Evolutionary conservation across 768 basidiomycete species (phyloP).

Genomic region (Dentipellis sp.): DNA sequence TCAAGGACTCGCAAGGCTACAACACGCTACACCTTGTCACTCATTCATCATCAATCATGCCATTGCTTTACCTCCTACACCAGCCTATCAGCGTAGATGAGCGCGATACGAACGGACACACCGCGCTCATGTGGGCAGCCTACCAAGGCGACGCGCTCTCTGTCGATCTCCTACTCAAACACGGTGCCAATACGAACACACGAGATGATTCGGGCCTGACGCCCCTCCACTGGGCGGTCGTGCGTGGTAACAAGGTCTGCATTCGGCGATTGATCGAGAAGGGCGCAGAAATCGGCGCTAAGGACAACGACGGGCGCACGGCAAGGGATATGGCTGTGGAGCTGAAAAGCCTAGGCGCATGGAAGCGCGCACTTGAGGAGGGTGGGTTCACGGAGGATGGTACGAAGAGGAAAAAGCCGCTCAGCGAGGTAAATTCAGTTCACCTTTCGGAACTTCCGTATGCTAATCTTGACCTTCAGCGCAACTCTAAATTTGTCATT

Average conservation of each 20-base stretch:
- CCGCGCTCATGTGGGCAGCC: conserved; percentile 96
- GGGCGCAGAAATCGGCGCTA: conserved; percentile 72
- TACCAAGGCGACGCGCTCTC: conserved; percentile 97
- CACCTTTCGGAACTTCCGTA: neutral
- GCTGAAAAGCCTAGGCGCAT: conserved; percentile 84
- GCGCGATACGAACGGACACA: conserved; percentile 87
- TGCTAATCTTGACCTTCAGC: conserved; percentile 27
- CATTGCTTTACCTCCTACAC: conserved; percentile 82
- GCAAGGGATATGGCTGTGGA: conserved; percentile 93
- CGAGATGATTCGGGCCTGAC: conserved; percentile 78
- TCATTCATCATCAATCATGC: conserved; percentile 92
- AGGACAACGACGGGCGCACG: conserved; percentile 79
- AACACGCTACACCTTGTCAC: conserved; percentile 93
- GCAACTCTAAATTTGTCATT: conserved; percentile 74
- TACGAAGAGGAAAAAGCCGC: conserved; percentile 48
- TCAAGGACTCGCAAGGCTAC: conserved; percentile 90
- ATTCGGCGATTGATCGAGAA: conserved; percentile 81
- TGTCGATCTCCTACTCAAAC: conserved; percentile 81
- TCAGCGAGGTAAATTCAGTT: conserved; percentile 49
- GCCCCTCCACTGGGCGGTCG: conserved; percentile 96
- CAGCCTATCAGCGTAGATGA: conserved; percentile 91
- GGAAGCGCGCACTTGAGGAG: conserved; percentile 83
- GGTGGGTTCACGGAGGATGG: conserved; percentile 78
- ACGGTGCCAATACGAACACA: conserved; percentile 72
- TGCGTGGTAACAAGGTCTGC: conserved; percentile 83